Evolutionary conservation across 1,139 yeast species (phyloP), one percentile per base, ranked within the genome.

Genomic region (Sugiyamaella pinicola): DNA sequence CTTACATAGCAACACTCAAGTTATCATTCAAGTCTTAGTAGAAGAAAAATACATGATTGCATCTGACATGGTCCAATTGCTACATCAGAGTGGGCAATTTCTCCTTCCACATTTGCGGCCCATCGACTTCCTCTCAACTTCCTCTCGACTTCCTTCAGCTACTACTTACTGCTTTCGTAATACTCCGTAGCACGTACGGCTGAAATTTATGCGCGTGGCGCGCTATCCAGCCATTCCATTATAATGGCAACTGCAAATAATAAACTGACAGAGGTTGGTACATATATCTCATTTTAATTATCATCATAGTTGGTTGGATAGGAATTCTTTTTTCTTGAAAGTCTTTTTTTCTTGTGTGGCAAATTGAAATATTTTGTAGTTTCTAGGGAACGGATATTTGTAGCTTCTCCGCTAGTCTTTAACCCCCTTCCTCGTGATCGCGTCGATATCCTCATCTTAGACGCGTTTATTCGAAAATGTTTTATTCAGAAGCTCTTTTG

Each of bases 401-500:
- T 31, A 31, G 35, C n/a, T 31, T 31, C 35, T 31, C 10, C 15
- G 2, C 4, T 13, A 7, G 17, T 13, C 28, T 9, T 24, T 24
- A 24, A 6, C 9, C 9, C 28, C 8, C 28, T 6, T 24, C 28
- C 31, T 26, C 31, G 31, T n/a, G 31, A 26, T 26, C 2, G 31
- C n/a, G n/a, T n/a, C n/a, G n/a, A n/a, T n/a, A 24, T 24, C 9
- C 28, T 9, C 28, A 9, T 24, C 28, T 24, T 6, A 31, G 35
- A 31, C 35, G 35, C 35, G 35, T 31, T 31, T 13, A n/a, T n/a
- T 31, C 26, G 21, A 47, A 17, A 34, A 58, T 58, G 61, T 54
- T 56, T 22, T 58, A 44, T 34, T 55, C 59, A 15, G 59, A 56
- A 35, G 51, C 52, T 13, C 68, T 82, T 49, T 72, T 82, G 21